phyloP scores from a whole-genome alignment of 352 stramenopile species.

The Phytophthora pistaciae region DNA sequence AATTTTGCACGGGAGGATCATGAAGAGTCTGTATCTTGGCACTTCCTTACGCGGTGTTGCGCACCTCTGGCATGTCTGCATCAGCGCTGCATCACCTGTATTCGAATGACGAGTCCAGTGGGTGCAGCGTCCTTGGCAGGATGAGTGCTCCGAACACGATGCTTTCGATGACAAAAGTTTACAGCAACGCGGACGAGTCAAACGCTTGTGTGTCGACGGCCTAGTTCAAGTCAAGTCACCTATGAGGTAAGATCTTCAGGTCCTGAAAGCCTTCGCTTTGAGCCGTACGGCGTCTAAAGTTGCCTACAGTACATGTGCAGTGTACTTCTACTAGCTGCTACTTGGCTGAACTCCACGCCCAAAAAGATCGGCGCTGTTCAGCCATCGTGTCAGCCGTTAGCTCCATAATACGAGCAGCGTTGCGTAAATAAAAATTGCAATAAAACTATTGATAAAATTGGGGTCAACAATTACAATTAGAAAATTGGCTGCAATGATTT shows the following conservation, averaged over 20 bases:
- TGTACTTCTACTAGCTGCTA: not conserved
- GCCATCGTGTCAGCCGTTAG: not conserved
- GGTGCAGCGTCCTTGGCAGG: not conserved
- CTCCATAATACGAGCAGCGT: not conserved
- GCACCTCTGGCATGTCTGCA: not conserved
- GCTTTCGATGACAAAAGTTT: not conserved
- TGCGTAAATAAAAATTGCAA: too few relatives aligned
- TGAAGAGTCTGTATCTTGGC: too few relatives aligned
- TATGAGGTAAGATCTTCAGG: not conserved
- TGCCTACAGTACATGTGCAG: not conserved
- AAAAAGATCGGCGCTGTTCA: not conserved
- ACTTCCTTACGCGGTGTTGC: not conserved
- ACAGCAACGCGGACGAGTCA: not conserved
- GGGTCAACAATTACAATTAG: too few relatives aligned
- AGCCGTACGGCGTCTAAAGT: not conserved
- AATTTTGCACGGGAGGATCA: too few relatives aligned
- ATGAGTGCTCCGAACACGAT: not conserved
- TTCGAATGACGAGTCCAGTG: not conserved
- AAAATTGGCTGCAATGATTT: too few relatives aligned
- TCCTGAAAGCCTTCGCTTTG: not conserved
- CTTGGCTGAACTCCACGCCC: not conserved
- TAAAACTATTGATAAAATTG: too few relatives aligned
- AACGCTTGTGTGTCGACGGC: not conserved
- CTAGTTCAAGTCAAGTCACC: constrained; percentile 11
- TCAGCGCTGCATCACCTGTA: not conserved